A percentile compares a stretch with the other conserved stretches of the same genome.
phyloP scores from a whole-genome alignment of 2,329 filamentous ascomycete species.

The Alternaria sp. region DNA sequence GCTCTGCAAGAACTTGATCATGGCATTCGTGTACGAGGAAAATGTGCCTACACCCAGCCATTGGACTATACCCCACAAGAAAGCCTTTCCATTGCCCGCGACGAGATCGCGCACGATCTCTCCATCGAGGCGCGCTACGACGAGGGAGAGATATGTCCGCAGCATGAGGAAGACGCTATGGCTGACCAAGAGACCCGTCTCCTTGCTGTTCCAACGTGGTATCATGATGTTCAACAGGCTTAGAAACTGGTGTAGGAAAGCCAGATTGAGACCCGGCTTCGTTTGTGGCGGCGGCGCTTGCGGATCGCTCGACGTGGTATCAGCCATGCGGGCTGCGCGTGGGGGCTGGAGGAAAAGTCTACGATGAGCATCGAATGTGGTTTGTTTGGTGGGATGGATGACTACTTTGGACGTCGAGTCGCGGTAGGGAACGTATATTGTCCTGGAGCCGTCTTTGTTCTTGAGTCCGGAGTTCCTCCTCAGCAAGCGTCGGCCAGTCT shows the following conservation, averaged over 20 bases:
- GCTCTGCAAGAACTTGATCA: constrained; percentile 98
- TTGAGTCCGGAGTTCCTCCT: constrained; percentile 91
- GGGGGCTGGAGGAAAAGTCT: constrained; percentile 92
- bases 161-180: constrained; percentile 91
- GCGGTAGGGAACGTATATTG: constrained; percentile 94
- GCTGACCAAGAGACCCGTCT: constrained; percentile 87
- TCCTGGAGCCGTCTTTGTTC: constrained; percentile 93
- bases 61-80: constrained; percentile 88
- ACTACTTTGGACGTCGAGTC: constrained; percentile 88
- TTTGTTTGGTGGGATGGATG: constrained; percentile 87
- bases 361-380: constrained; percentile 96
- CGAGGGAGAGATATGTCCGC: constrained; percentile 89
- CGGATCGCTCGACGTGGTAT: constrained; percentile 61
- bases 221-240: constrained; percentile 98
- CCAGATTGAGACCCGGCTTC: constrained; percentile 92
- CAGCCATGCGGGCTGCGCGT: constrained; percentile 77
- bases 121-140: constrained; percentile 92
- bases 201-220: constrained; percentile 93
- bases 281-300: constrained; percentile 86
- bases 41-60: constrained; percentile 95
- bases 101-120: constrained; percentile 96
- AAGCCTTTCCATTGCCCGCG: constrained; percentile 89
- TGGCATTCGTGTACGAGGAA: constrained; percentile 96
- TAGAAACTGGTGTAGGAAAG: constrained; percentile 95
- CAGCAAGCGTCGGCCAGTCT: constrained; percentile 82